These are phyloP conservation scores for Magnusiomyces tetraspermus DNA, from an alignment of 1,139 yeast genomes.

Conservation along the genomic window DNA sequence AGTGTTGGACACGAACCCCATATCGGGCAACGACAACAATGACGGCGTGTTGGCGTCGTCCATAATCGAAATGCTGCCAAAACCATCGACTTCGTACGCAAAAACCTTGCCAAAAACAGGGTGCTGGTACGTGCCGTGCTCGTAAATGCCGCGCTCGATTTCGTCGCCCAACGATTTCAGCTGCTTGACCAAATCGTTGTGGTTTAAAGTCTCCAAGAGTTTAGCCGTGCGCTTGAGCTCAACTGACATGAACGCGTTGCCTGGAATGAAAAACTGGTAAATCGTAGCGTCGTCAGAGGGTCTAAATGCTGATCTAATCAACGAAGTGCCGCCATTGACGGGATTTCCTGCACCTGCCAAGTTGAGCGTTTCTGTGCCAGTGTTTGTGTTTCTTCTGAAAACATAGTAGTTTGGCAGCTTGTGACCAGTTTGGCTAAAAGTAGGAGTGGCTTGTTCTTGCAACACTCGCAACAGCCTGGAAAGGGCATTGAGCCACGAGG, in stretches of 20 bases:
- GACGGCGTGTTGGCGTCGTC: conserved; percentile 92
- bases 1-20: conserved; percentile 49
- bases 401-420: conserved; percentile 42
- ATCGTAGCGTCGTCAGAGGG: conserved; percentile 88
- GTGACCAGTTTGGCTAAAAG: conserved; percentile 51
- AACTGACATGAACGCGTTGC: conserved; percentile 66
- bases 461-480: conserved; percentile 45
- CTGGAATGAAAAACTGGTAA: conserved; percentile 74
- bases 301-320: conserved; percentile 76
- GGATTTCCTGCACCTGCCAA: conserved; percentile 79
- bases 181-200: conserved; percentile 22
- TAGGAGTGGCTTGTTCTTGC: conserved; percentile 52
- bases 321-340: conserved; percentile 58
- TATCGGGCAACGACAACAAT: conserved; percentile 66
- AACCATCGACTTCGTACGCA: conserved; percentile 88
- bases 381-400: conserved; percentile 63
- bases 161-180: conserved; percentile 35
- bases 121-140: conserved; percentile 57
- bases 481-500: conserved; percentile 53
- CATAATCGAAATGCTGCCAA: conserved; percentile 64
- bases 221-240: conserved; percentile 42
- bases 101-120: conserved; percentile 64
- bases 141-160: conserved; percentile 50
- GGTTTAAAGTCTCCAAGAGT: conserved; percentile 19
- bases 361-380: conserved; percentile 75